Evolutionary conservation across 345 rosid genomes (phyloP).

Genomic region (Syzygium oleosum): DNA sequence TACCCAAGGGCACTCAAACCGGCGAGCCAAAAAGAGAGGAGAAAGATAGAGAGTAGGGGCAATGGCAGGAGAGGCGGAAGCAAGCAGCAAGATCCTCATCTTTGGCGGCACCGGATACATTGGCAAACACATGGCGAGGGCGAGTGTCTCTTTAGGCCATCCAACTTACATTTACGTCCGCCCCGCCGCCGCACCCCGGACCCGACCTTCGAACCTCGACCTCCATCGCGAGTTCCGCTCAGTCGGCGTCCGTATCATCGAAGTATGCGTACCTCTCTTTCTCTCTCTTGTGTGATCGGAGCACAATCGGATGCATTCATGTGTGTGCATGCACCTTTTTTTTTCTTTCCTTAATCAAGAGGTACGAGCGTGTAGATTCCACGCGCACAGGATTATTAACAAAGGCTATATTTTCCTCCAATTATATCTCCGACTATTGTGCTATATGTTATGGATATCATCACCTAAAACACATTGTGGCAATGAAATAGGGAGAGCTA

Average conservation of each 20-base stretch:
- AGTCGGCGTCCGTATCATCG: neutral
- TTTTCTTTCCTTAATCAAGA: neutral
- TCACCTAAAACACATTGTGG: neutral
- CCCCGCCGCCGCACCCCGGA: neutral
- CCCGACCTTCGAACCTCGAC: neutral
- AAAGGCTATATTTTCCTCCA: neutral
- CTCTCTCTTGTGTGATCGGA: neutral
- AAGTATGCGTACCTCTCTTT: neutral
- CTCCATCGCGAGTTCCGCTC: neutral
- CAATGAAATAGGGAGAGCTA: conserved; percentile 23
- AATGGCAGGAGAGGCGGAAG: neutral
- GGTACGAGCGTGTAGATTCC: neutral
- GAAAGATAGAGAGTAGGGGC: neutral
- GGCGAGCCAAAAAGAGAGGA: neutral
- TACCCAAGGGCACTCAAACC: neutral
- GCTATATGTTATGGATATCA: neutral
- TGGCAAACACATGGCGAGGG: conserved; percentile 24
- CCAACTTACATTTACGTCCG: conserved; percentile 13
- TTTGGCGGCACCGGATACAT: conserved; percentile 31
- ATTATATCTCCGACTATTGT: neutral
- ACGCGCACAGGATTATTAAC: neutral
- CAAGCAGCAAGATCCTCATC: conserved; percentile 2
- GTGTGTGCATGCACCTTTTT: neutral
- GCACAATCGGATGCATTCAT: no score
- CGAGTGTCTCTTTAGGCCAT: conserved; percentile 16